Evolutionary conservation across 2,329 filamentous ascomycete genomes (phyloP).

Genomic region (Beauveria sp.): DNA sequence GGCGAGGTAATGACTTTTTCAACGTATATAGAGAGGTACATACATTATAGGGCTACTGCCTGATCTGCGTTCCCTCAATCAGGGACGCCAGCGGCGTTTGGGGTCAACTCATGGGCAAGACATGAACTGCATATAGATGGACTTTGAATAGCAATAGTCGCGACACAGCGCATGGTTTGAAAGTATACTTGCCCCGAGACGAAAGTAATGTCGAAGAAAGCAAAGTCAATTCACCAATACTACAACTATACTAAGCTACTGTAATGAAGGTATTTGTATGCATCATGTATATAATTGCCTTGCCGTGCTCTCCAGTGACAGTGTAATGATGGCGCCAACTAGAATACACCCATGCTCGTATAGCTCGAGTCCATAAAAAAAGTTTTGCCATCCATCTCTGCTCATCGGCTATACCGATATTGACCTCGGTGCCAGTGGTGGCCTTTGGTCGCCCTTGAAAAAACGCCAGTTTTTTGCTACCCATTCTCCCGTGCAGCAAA

Average conservation of each 20-base stretch:
- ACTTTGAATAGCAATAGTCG: not conserved
- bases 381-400: not conserved
- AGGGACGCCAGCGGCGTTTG: not conserved
- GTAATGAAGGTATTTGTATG: not conserved
- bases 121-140: not conserved
- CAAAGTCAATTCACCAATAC: not conserved
- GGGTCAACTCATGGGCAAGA: not conserved
- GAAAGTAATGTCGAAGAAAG: not conserved
- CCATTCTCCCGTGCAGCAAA: conserved; percentile 1
- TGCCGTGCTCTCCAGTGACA: not conserved
- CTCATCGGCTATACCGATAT: not conserved
- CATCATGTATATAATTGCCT: not conserved
- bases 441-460: not conserved
- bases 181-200: not conserved
- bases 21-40: not conserved
- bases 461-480: conserved; percentile 4
- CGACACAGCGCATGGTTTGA: not conserved
- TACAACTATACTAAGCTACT: not conserved
- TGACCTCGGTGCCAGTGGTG: not conserved
- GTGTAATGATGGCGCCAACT: not conserved
- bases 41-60: not conserved
- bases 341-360: not conserved
- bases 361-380: not conserved
- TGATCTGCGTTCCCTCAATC: not conserved
- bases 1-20: not conserved